Evolutionary conservation across 2,329 filamentous ascomycete species (phyloP), one percentile per base, ranked within the genome.

Genomic region (Alternaria brassicicola): DNA sequence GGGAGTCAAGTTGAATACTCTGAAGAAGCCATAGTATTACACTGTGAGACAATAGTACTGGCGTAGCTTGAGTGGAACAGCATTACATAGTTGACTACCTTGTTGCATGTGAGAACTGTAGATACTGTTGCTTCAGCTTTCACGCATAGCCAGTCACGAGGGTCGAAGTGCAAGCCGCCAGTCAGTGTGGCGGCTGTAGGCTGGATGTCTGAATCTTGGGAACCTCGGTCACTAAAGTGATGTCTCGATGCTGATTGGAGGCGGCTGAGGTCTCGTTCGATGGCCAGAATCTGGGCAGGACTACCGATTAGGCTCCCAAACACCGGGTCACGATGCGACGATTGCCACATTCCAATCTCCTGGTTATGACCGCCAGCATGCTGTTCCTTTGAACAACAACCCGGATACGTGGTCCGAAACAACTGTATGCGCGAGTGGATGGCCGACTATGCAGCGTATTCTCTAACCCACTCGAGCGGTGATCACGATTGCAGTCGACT

Each of bases 311-410:
- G 46, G 46, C 38, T 60, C 39, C 61, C 61, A 61, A 61, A 55
- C 39, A 59, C 61, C 61, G 31, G 61, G 61, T 53, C 54, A 43
- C n/a, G 43, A 55, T 43, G 26, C 35, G 15, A 59, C 47, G 55
- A 61, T 63, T 55, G 51, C 42, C 58, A 36, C 51, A n/a, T 50
- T 19, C 49, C 43, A 33, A 36, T 28, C 12, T 50, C 3, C 41
- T 46, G 49, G 48, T 23, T 19, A 45, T 9, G 25, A 19, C 15
- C 21, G 10, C 19, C 19, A 23, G 43, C 19, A 30, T 33, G 28
- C 4, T 46, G 17, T 46, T 30, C 28, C 43, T 21, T 6, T 5
- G 13, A 23, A n/a, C 9, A 13, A 15, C 10, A 31, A 21, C 13
- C 12, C 17, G 19, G 43, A 23, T 6, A 35, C n/a, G 1, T 17